Evolutionary conservation across 331 rosid species (phyloP), one percentile per base, ranked within the genome.

Genomic region (Rosa hybrid): DNA sequence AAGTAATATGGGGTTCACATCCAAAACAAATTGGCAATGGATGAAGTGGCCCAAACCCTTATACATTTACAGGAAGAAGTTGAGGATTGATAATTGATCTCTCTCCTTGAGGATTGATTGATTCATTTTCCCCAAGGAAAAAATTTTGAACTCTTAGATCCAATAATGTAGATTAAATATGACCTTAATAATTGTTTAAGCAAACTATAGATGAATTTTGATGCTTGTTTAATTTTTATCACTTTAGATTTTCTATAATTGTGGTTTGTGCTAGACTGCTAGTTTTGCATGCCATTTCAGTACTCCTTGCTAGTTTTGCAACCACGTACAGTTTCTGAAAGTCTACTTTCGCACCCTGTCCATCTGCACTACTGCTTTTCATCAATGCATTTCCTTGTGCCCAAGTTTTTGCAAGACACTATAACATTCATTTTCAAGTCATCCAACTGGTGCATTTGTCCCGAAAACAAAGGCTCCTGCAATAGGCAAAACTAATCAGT

Each of bases 391-490:
- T 12, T 63, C 0, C 41, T 63, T 27, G 8, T 27, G 6, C 42
- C 20, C 13, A 5, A 25, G 41, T 11, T 25, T 9, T 5, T 63
- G 41, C 18, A 63, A 27, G 69, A 63, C 25, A 59, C 23, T 10
- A 21, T 59, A 27, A 23, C 39, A 62, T 23, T 12, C 13, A 23
- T 72, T 48, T 39, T 64, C 13, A 16, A 78, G 71, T 80, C 76
- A 69, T 9, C 48, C 17, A 71, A 49, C 48, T 49, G 54, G 59
- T 14, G 54, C 65, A 18, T 78, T 54, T 12, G 92, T 86, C 71
- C 87, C 94, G 84, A 86, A 94, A 45, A 92, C 93, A 68, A 80
- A 74, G n/a, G 82, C 71, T 75, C 97, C 98, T 90, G 90, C 86
- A 81, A 79, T 34, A 85, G 7, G 86, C 86, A 62, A 63, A 60